Percentiles rank a stretch among this genome's conserved stretches.
Conservation (phyloP, 768 basidiomycete genomes). For the Hygrocybe coccinea region DNA sequence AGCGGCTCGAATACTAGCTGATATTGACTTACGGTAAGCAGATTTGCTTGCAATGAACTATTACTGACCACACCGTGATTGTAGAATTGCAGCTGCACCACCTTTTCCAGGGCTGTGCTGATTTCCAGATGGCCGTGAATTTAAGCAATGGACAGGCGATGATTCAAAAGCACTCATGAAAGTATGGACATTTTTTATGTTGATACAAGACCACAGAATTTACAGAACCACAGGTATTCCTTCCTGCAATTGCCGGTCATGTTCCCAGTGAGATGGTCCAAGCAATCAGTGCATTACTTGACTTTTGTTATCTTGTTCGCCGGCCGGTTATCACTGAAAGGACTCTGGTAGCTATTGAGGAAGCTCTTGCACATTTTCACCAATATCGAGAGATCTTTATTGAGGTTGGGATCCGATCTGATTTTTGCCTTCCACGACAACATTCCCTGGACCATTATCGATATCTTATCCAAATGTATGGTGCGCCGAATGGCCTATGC, state of each 20-base stretch:
- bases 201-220: background rate
- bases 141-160: slow-evolving; percentile 13
- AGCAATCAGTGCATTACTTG: slow-evolving; percentile 17
- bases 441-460: slow-evolving; percentile 19
- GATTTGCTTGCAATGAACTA: too few relatives aligned
- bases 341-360: slow-evolving; percentile 7
- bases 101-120: slow-evolving; percentile 5
- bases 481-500: slow-evolving; percentile 19
- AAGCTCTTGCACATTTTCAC: slow-evolving; percentile 10
- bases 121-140: slow-evolving; percentile 8
- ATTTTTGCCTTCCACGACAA: slow-evolving; percentile 16
- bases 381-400: slow-evolving; percentile 13
- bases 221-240: slow-evolving; percentile 16
- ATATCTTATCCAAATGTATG: slow-evolving; percentile 12
- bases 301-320: slow-evolving; percentile 23
- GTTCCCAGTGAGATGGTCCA: slow-evolving; percentile 15
- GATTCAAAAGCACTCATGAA: slow-evolving; percentile 14
- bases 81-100: slow-evolving; percentile 8
- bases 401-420: slow-evolving; percentile 4
- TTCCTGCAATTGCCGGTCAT: slow-evolving; percentile 18
- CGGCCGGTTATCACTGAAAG: slow-evolving; percentile 9
- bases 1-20: slow-evolving; percentile 23
- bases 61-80: background rate
- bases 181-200: background rate
- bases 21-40: slow-evolving; percentile 23